These are phyloP conservation scores for Erythrobasidium hasegawianum DNA, from an alignment of 1,284 basidiomycete genomes.

Conservation along the genomic window DNA sequence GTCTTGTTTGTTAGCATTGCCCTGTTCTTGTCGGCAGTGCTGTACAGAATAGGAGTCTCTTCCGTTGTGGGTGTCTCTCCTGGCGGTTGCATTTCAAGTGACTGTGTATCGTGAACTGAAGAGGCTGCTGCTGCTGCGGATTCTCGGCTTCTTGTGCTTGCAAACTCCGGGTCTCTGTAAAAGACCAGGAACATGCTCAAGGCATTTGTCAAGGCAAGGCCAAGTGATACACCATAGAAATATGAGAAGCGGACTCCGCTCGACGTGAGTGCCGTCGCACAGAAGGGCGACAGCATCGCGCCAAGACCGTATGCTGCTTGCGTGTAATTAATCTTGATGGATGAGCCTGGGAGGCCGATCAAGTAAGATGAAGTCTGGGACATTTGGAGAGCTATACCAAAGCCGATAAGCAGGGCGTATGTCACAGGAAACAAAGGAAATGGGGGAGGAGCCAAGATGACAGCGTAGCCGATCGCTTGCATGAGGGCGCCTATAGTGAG, in stretches of 20 bases:
- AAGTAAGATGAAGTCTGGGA: conserved; percentile 10
- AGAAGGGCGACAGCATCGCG: conserved; percentile 23
- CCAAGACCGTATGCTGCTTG: conserved; percentile 31
- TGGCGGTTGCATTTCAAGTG: no score
- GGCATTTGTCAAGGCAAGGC: not conserved
- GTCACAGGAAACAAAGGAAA: conserved; percentile 34
- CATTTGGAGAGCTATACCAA: conserved; percentile 30
- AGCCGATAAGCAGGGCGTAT: conserved; percentile 33
- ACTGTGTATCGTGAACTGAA: no score
- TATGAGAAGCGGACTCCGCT: conserved; percentile 32
- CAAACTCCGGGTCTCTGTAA: conserved; percentile 24
- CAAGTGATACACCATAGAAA: conserved; percentile 32
- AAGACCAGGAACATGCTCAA: conserved; percentile 19
- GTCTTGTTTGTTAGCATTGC: conserved; percentile 28
- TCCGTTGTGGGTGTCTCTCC: no score
- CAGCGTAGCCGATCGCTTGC: conserved; percentile 27
- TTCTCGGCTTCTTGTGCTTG: no score
- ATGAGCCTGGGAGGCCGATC: conserved; percentile 10
- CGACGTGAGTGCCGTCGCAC: conserved; percentile 27
- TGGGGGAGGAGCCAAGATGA: conserved; percentile 34
- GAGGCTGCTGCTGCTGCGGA: not conserved
- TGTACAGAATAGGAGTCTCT: not conserved
- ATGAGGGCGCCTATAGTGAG: conserved; percentile 15
- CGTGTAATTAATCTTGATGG: conserved; percentile 13
- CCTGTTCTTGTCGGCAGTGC: conserved; percentile 14